These are phyloP conservation scores for Ambrosia artemisiifolia DNA, from an alignment of 129 eudicot species.

Conservation along the genomic window DNA sequence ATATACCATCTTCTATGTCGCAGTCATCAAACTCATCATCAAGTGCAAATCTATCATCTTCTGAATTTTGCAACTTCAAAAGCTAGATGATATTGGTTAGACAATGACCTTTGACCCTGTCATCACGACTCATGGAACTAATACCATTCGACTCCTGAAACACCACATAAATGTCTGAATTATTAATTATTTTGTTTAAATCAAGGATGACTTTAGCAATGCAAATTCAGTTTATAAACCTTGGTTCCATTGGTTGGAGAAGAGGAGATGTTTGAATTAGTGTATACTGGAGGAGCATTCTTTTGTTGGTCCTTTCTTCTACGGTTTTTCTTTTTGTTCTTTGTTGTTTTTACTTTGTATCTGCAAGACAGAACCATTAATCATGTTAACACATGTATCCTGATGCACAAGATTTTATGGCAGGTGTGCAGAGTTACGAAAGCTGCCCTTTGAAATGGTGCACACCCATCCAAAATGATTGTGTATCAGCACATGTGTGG, in stretches of 20 bases:
- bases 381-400: not conserved
- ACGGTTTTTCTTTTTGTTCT: slow-evolving; percentile 74
- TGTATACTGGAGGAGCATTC: slow-evolving; percentile 38
- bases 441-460: no score
- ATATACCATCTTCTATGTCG: slow-evolving; percentile 77
- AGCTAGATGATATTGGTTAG: slow-evolving; percentile 28
- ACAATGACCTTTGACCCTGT: slow-evolving; percentile 28
- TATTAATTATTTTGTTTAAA: not conserved
- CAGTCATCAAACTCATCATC: slow-evolving; percentile 64
- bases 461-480: no score
- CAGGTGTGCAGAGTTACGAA: no score
- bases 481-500: no score
- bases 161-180: slow-evolving; percentile 5
- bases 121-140: slow-evolving; percentile 32
- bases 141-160: slow-evolving; percentile 54
- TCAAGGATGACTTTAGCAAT: slow-evolving; percentile 6
- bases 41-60: slow-evolving; percentile 45
- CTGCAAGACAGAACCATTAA: slow-evolving; percentile 36
- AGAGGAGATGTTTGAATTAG: slow-evolving; percentile 27
- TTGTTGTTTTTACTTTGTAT: slow-evolving; percentile 51
- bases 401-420: no score
- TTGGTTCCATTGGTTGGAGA: slow-evolving; percentile 40
- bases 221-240: slow-evolving; percentile 22
- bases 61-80: slow-evolving; percentile 39
- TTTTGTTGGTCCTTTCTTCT: slow-evolving; percentile 70